Base-by-base conservation (phyloP, 139 green algal species). In the Microglena sp. region DNA sequence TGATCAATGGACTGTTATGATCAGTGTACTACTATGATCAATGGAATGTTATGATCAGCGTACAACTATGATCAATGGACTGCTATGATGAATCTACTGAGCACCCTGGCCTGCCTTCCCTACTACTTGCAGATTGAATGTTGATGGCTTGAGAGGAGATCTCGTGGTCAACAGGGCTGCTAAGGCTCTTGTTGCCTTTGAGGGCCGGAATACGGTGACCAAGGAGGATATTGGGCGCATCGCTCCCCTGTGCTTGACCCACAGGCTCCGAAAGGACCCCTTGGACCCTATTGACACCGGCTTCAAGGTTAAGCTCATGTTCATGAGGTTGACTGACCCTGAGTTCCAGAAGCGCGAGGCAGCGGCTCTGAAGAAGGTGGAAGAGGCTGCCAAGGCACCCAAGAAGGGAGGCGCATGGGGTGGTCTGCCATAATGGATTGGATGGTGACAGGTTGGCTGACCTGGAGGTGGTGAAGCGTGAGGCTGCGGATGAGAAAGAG, bases 261-360 rank as follows among this genome's bases (percentile, higher is more conserved):
- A 97, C 83, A 81, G 86, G 45, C 45, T 96, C 74, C 79, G 92
- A 36, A 97, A 97, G 79, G 91, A 97, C 70, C 82, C 85, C 0
- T 72, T 96, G 67, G 89, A 96, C 69, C 73, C 82, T 55, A 95
- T 97, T 55, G 91, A 96, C 68, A 80, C 64, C n/a, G 84, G 85
- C 68, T 83, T 68, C 59, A 96, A 96, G 80, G 92, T 97, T 36
- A 55, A 57, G 54, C 59, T 88, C 5, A 72, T 85, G 34, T 91
- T 89, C 69, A 76, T 77, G 63, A 69, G 85, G 1, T 62, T 92
- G 32, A 88, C 77, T 0, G 75, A 88, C 62, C 84, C 85, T 3
- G 79, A 82, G 68, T 61, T 78, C 44, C 22, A 65, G 24, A 68
- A 60, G 56, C 67, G 71, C 7, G 80, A 86, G 70, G 77, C 59